Evolutionary conservation across 139 green algal genomes (phyloP), one percentile per base, ranked within the genome.

Genomic region (Medakamo hakoo): DNA sequence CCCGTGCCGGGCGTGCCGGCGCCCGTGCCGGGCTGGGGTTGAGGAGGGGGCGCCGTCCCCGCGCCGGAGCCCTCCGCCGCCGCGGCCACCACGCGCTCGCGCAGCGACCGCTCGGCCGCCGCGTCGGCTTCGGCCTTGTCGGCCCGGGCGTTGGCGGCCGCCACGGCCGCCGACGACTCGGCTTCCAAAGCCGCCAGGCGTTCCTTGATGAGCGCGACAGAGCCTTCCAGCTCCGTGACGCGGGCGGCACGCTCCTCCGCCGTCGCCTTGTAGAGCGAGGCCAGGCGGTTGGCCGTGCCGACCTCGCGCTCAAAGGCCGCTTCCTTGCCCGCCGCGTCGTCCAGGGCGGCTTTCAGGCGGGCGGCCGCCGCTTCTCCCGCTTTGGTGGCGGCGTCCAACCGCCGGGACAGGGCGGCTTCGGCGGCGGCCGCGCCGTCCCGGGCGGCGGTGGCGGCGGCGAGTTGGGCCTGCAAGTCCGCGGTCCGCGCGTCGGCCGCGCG

Each of bases 161-260:
- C 40, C 9, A 52, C 9, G 40, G 74, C 74, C 2, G 63, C 61
- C 5, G 22, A 28, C 19, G 29, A 49, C 2, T 29, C 64, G 9
- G 55, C 63, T 18, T 73, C 57, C 25, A 63, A 59, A 49, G 63
- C 62, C 19, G 59, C 57, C 4, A 78, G 30, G 5, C 64, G 63
- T 26, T 75, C 71, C 67, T 73, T 65, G 3, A 84, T 61, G 69
- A 80, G 72, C 26, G 63, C 55, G 19, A 83, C 63, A 27, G 83
- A 68, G 31, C 75, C 76, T 68, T 84, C 78, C 60, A 84, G 69
- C 64, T 84, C 75, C n/a, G 58, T 62, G 30, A 40, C 55, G 52
- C 67, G 63, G 32, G 59, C 57, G 2, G 59, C 59, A 3, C 66
- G 62, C 52, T 84, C 69, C 57, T 78, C 78, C 25, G 64, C 66